Base-by-base conservation (phyloP, 257 asterid species). In the Echium plantagineum region DNA sequence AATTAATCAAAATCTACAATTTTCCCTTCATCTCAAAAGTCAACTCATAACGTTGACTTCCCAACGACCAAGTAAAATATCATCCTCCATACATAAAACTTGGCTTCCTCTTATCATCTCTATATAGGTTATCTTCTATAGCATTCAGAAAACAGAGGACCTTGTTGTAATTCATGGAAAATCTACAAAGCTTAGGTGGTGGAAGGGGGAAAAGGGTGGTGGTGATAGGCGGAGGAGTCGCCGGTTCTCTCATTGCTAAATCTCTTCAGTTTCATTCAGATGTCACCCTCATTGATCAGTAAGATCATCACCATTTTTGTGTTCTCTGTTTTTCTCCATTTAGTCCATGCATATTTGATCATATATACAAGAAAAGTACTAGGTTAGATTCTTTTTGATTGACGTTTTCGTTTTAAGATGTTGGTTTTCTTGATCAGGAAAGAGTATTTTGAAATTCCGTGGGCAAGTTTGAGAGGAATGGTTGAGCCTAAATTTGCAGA, bases 211-310 rank as follows among this genome's bases (percentile, higher is more conserved):
- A 81, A 79, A 78, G 87, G 67, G 91, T 86, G 77, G 95, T 80
- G 78, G 89, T 89, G 57, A 76, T 89, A 5, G 95, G 97, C 55
- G 95, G 97, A 16, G 97, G 97, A 72, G 89, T 89, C 0, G 95
- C 93, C 0, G 97, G 95, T 28, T 79, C 97, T 20, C 77, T 89
- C 58, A 52, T 89, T 71, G 94, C 94, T 5, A 89, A 81, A 71
- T 71, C 89, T 54, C 94, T 89, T 71, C 97, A 89, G 61, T 89
- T 86, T 64, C 75, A 61, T 54, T 95, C 85, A 51, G 95, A 89
- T 65, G 76, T 89, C 47, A 85, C 95, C 69, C 88, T 89, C 61
- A 72, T 89, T 73, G 96, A 89, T 55, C 84, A 82, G 96, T 89
- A 83, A 65, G 80, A 47, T 61, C 52, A 47, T 42, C 49, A 42